A percentile compares a stretch with the other conserved stretches of the same genome.
Conservation (phyloP, 2,329 filamentous ascomycete genomes). For the Tricladium varicosporioides region DNA sequence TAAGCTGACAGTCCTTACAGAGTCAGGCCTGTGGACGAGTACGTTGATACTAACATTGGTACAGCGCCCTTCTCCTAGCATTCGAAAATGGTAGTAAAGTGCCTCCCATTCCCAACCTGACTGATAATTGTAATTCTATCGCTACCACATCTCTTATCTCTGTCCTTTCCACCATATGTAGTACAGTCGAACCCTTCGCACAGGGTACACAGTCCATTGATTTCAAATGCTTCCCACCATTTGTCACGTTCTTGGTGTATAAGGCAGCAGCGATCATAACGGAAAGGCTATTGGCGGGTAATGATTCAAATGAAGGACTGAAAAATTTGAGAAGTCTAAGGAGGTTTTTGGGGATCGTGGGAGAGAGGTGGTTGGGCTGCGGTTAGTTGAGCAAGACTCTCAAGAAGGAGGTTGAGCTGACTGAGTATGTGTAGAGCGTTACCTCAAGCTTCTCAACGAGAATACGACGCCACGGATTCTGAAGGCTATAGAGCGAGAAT, state of each 20-base stretch:
- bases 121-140: slow-evolving; percentile 10
- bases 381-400: slow-evolving; percentile 15
- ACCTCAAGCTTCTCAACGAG: slow-evolving; percentile 23
- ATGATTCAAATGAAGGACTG: slow-evolving; percentile 5
- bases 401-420: slow-evolving; percentile 5
- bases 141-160: slow-evolving; percentile 9
- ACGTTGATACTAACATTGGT: slow-evolving; percentile 9
- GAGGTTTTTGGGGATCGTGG: slow-evolving; percentile 15
- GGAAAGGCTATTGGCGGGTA: slow-evolving; percentile 13
- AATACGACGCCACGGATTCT: slow-evolving; percentile 25
- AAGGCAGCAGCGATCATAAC: slow-evolving; percentile 20
- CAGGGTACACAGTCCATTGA: slow-evolving; percentile 8
- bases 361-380: slow-evolving; percentile 19
- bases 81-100: slow-evolving; percentile 21
- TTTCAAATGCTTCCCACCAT: slow-evolving; percentile 18
- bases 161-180: slow-evolving; percentile 11
- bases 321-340: slow-evolving; percentile 16
- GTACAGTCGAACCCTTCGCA: slow-evolving; percentile 14
- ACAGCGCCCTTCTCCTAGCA: slow-evolving; percentile 19
- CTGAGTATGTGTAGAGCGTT: slow-evolving; percentile 18
- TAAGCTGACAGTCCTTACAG: slow-evolving; percentile 10
- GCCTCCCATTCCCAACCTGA: slow-evolving; percentile 1
- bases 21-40: background rate
- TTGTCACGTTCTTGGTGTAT: slow-evolving; percentile 17
- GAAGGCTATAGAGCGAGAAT: slow-evolving; percentile 16